phyloP scores from a whole-genome alignment of 2,329 filamentous ascomycete species.

The Lachnellula arida region DNA sequence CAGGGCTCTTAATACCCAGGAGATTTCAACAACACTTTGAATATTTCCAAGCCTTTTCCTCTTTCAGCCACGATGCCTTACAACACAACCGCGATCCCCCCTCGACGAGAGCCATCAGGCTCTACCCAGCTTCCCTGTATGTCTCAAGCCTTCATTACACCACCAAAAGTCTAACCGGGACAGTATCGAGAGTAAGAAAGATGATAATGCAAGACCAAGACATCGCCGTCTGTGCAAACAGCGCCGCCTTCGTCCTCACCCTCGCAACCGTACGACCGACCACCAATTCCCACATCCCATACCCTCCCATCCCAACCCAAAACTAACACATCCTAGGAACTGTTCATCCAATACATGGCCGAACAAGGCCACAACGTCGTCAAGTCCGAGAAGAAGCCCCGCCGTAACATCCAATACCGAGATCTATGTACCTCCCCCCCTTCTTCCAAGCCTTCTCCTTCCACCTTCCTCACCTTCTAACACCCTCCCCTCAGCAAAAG shows the following conservation, averaged over 20 bases:
- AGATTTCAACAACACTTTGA: not conserved
- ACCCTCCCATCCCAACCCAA: not conserved
- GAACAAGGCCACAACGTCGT: conserved; percentile 82
- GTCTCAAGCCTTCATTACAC: conserved; percentile 32
- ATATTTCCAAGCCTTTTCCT: not conserved
- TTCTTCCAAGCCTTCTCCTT: not conserved
- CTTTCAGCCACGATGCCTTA: conserved; percentile 65
- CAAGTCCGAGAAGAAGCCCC: conserved; percentile 85
- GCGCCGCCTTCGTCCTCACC: conserved; percentile 89
- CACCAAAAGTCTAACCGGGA: conserved; percentile 6
- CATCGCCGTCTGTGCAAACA: conserved; percentile 81
- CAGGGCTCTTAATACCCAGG: not conserved
- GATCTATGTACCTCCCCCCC: conserved; percentile 64
- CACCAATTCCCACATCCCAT: not conserved
- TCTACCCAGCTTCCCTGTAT: conserved; percentile 79
- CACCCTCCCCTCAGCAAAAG: conserved; percentile 57
- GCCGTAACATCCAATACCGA: conserved; percentile 92
- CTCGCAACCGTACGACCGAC: conserved; percentile 66
- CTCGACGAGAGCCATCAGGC: conserved; percentile 76
- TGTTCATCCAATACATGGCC: conserved; percentile 91
- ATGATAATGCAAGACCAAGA: conserved; percentile 88
- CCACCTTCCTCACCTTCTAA: conserved; percentile 40
- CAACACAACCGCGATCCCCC: conserved; percentile 79
- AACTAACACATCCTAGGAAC: conserved; percentile 54
- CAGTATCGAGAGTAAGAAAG: conserved; percentile 93